phyloP scores from a whole-genome alignment of 2,329 filamentous ascomycete genomes.

The Harringtonia aguacate region DNA sequence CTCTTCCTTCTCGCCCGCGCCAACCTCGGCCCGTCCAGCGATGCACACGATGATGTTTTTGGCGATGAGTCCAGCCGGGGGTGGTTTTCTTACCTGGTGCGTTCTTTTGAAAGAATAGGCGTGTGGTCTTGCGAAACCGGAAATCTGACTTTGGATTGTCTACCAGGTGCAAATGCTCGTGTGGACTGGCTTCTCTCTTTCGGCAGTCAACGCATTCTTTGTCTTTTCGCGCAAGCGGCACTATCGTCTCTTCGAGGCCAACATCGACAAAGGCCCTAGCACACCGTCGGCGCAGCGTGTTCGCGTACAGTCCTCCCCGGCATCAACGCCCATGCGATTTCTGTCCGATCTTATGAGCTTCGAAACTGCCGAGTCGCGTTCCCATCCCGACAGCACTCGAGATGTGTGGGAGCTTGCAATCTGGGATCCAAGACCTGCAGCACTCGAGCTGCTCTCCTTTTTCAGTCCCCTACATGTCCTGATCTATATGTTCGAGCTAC shows the following conservation, averaged over 20 bases:
- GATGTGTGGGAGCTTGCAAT: slow-evolving; percentile 94
- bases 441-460: slow-evolving; percentile 70
- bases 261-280: slow-evolving; percentile 62
- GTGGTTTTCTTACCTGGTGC: slow-evolving; percentile 12
- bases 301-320: slow-evolving; percentile 73
- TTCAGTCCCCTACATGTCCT: slow-evolving; percentile 93
- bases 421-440: slow-evolving; percentile 87
- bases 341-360: slow-evolving; percentile 57
- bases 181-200: slow-evolving; percentile 56
- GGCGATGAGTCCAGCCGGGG: slow-evolving; percentile 36
- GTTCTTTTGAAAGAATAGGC: background rate
- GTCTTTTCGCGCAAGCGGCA: slow-evolving; percentile 72
- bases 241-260: slow-evolving; percentile 84
- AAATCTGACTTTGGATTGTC: slow-evolving; percentile 5
- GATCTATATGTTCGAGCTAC: slow-evolving; percentile 81
- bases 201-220: slow-evolving; percentile 68
- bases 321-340: slow-evolving; percentile 67
- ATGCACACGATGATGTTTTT: slow-evolving; percentile 64
- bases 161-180: slow-evolving; percentile 57
- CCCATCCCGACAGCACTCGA: slow-evolving; percentile 68
- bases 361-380: slow-evolving; percentile 67
- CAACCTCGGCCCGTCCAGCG: slow-evolving; percentile 48
- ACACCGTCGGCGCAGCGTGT: slow-evolving; percentile 87
- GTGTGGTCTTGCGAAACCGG: no score
- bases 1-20: slow-evolving; percentile 73